Evolutionary conservation across 169 alveolate genomes (phyloP), one percentile per base, ranked within the genome.

Genomic region (Perkinsus olseni): DNA sequence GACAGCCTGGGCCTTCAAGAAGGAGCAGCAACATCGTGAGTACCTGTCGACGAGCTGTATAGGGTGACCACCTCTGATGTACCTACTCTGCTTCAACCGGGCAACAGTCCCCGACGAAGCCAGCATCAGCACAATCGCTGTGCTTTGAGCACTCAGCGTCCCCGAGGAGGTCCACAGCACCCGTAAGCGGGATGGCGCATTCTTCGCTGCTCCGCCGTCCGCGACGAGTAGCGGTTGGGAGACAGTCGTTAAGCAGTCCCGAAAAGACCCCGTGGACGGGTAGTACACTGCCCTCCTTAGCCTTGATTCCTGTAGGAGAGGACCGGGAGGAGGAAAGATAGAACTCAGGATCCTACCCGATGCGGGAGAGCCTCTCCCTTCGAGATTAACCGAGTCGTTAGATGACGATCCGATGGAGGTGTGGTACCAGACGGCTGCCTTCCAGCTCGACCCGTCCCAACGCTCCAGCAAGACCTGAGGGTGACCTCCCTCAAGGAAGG

Each of bases 11-110:
- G 20, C 36, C 40, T 91, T 91, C 92, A 91, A 24, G 31, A 38
- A 91, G 10, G 92, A 38, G 92, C 92, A 91, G 62, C 92, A 91
- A 31, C 92, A 91, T 6, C 92, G 92, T 4, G 62, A 45, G 62
- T 45, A 45, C 17, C 62, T 45, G 62, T 10, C 24, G 62, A 10
- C 17, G 62, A 45, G 24, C 24, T 17, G 6, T 10, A 17, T 45
- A 45, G 17, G 62, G 17, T 45, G 62, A 6, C 62, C 6, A 45
- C 6, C 24, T 6, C 17, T 45, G 62, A 37, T 31, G 1, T 34
- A 31, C n/a, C n/a, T 91, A 48, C 48, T 91, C 92, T 24, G 10
- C 51, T n/a, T 31, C 92, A 38, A 13, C 0, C 38, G 92, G 92
- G 39, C 92, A 91, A 24, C 92, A 91, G 11, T 31, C 51, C 24